Evolutionary conservation across 1,284 basidiomycete genomes (phyloP).

Genomic region (Puccinia triticina): DNA sequence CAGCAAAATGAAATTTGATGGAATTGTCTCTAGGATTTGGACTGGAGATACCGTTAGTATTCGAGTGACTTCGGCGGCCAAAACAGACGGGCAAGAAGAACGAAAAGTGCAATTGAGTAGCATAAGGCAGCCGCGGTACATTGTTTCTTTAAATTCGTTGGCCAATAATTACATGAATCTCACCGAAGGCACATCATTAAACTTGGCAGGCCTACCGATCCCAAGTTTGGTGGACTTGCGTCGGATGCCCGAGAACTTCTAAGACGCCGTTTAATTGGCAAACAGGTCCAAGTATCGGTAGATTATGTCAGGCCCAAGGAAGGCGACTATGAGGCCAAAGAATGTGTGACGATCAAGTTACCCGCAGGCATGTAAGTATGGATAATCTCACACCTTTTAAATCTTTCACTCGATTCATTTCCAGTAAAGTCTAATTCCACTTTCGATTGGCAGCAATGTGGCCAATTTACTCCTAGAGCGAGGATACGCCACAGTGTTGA

Average conservation of each 20-base stretch:
- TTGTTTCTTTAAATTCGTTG: constrained; percentile 49
- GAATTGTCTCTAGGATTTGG: constrained; percentile 83
- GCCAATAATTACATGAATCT: constrained; percentile 56
- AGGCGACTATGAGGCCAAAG: constrained; percentile 87
- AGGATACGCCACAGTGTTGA: constrained; percentile 83
- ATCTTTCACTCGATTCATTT: background rate
- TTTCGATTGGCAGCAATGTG: constrained; percentile 69
- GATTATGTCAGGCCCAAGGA: constrained; percentile 91
- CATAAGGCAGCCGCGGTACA: constrained; percentile 41
- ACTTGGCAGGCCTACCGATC: constrained; percentile 70
- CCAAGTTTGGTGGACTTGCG: constrained; percentile 84
- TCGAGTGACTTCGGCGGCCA: constrained; percentile 66
- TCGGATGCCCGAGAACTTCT: constrained; percentile 88
- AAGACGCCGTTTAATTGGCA: constrained; percentile 86
- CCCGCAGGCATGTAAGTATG: constrained; percentile 37
- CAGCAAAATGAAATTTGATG: constrained; percentile 69
- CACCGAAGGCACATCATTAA: background rate
- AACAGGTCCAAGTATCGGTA: constrained; percentile 76
- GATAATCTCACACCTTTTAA: background rate
- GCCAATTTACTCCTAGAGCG: constrained; percentile 90
- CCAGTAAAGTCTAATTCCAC: constrained; percentile 52
- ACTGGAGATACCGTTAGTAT: constrained; percentile 87
- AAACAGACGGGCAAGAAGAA: constrained; percentile 67
- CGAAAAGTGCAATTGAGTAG: constrained; percentile 73
- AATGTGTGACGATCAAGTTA: constrained; percentile 67